Conservation (phyloP, 2,329 filamentous ascomycete genomes). For the Penicillium sp. region DNA sequence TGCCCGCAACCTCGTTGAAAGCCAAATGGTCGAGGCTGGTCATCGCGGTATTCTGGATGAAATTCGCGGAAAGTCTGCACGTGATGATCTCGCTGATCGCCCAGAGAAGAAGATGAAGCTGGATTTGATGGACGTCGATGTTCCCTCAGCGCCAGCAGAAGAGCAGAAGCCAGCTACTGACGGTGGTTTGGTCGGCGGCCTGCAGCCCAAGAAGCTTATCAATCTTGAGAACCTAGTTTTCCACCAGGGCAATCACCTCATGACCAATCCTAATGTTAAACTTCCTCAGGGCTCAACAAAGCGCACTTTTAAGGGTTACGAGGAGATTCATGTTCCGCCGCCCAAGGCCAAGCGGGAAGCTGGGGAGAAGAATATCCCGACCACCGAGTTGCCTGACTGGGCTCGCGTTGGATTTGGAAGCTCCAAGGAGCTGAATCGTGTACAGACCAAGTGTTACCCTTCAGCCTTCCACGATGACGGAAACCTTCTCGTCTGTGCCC, state of each 20-base stretch:
- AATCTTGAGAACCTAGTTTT: constrained; percentile 96
- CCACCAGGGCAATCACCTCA: constrained; percentile 96
- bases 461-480: constrained; percentile 90
- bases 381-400: constrained; percentile 90
- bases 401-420: constrained; percentile 81
- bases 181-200: constrained; percentile 72
- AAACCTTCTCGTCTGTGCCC: constrained; percentile 97
- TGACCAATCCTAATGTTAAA: constrained; percentile 97
- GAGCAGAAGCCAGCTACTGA: constrained; percentile 59
- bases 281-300: constrained; percentile 94
- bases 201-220: constrained; percentile 83
- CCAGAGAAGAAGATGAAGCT: constrained; percentile 80
- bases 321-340: constrained; percentile 94
- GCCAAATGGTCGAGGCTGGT: constrained; percentile 88
- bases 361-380: constrained; percentile 76
- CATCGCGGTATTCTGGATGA: constrained; percentile 85
- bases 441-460: constrained; percentile 91
- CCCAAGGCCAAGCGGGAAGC: constrained; percentile 85
- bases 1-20: constrained; percentile 74
- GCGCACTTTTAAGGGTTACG: constrained; percentile 94
- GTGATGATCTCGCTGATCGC: constrained; percentile 58
- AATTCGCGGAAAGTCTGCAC: constrained; percentile 68
- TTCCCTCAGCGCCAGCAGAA: constrained; percentile 59
- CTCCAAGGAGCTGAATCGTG: constrained; percentile 85
- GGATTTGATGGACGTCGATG: constrained; percentile 82